Percentiles rank a stretch among this genome's conserved stretches.
Conservation (phyloP, 805 yeast species). For the Zygotorulaspora sp. region DNA sequence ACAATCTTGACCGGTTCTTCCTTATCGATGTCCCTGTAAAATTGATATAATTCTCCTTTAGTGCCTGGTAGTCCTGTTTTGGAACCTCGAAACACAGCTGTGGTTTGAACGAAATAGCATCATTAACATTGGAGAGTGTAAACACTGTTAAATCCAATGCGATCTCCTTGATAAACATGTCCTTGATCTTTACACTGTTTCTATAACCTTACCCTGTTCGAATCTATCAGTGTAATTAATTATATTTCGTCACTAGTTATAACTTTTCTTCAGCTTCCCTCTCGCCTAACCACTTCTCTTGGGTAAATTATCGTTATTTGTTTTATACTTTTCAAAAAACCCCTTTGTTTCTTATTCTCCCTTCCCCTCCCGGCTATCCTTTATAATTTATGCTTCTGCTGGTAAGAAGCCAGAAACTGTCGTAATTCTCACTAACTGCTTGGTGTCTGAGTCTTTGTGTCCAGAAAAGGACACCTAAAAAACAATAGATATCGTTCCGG, state of each 20-base stretch:
- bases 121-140: conserved; percentile 25
- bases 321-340: background rate
- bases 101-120: conserved; percentile 27
- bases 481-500: too few relatives aligned
- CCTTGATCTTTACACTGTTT: background rate
- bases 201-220: background rate
- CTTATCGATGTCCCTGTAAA: conserved; percentile 29
- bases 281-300: too few relatives aligned
- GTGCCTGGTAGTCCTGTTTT: conserved; percentile 19
- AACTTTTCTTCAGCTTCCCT: too few relatives aligned
- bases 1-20: conserved; percentile 22
- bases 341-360: conserved; percentile 2
- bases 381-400: conserved; percentile 1
- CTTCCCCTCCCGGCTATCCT: conserved; percentile 1
- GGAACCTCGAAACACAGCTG: conserved; percentile 27
- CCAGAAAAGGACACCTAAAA: background rate
- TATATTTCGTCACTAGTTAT: too few relatives aligned
- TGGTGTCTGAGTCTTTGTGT: conserved; percentile 1
- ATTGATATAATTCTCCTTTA: conserved; percentile 21
- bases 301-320: too few relatives aligned
- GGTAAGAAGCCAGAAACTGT: background rate
- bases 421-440: conserved; percentile 1
- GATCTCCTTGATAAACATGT: conserved; percentile 19
- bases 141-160: conserved; percentile 25
- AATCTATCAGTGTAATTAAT: too few relatives aligned